Evolutionary conservation across 2,329 filamentous ascomycete genomes (phyloP).

Genomic region (Hypomyces perniciosus): DNA sequence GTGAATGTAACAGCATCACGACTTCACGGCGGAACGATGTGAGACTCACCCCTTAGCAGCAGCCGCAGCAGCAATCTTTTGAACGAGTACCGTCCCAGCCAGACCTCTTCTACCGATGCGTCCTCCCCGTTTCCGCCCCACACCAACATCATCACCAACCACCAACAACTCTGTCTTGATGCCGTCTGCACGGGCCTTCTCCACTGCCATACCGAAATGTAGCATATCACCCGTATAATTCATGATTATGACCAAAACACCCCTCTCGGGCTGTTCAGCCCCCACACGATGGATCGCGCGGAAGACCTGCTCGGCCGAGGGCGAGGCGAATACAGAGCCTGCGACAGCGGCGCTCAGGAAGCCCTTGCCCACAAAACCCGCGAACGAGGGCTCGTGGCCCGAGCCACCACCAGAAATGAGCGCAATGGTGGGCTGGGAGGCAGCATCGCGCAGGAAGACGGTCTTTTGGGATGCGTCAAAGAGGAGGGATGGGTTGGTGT

Average conservation of each 20-base stretch:
- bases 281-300: slow-evolving; percentile 58
- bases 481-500: slow-evolving; percentile 24
- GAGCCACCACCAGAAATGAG: slow-evolving; percentile 57
- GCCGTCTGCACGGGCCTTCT: slow-evolving; percentile 59
- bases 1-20: background rate
- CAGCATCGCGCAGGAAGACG: slow-evolving; percentile 17
- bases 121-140: slow-evolving; percentile 58
- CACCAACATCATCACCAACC: slow-evolving; percentile 67
- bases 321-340: slow-evolving; percentile 70
- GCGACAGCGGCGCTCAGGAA: slow-evolving; percentile 64
- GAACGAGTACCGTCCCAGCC: slow-evolving; percentile 58
- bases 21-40: no score
- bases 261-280: slow-evolving; percentile 42
- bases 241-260: slow-evolving; percentile 66
- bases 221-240: slow-evolving; percentile 69
- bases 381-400: slow-evolving; percentile 68
- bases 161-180: slow-evolving; percentile 63
- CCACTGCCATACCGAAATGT: slow-evolving; percentile 69
- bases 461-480: slow-evolving; percentile 23
- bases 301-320: slow-evolving; percentile 65
- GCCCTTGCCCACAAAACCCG: slow-evolving; percentile 64
- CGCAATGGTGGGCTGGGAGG: slow-evolving; percentile 14
- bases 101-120: slow-evolving; percentile 69
- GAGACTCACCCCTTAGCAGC: slow-evolving; percentile 30
- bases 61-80: slow-evolving; percentile 60